phyloP scores from a whole-genome alignment of 192 early-diverging fungal species.

The Dissophora ornata region DNA sequence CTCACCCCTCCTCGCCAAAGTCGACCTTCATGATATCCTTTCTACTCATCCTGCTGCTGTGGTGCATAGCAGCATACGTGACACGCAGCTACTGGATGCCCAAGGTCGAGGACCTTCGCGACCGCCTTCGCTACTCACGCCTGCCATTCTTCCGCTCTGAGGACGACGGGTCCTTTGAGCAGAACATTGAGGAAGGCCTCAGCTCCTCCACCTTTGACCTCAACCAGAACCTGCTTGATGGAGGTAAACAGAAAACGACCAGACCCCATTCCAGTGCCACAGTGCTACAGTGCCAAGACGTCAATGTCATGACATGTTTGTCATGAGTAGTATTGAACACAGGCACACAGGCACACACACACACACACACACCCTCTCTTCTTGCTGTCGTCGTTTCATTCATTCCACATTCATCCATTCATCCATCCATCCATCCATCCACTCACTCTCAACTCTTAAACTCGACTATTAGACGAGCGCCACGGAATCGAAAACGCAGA shows the following conservation, averaged over 20 bases:
- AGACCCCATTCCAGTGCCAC: background rate
- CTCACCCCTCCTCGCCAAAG: too few relatives aligned
- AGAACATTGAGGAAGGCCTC: constrained; percentile 67
- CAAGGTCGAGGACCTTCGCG: constrained; percentile 32
- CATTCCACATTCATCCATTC: background rate
- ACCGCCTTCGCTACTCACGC: constrained; percentile 56
- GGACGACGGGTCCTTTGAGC: constrained; percentile 59
- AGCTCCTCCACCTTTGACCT: constrained; percentile 67
- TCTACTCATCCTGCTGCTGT: constrained; percentile 34
- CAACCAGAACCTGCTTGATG: constrained; percentile 59
- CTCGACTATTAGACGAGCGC: constrained; percentile 53
- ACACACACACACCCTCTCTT: background rate
- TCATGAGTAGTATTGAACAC: background rate
- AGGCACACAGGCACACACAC: too few relatives aligned
- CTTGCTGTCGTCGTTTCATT: background rate
- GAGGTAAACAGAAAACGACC: constrained; percentile 45
- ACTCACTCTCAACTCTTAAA: too few relatives aligned
- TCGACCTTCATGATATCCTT: constrained; percentile 15
- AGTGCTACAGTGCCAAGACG: background rate
- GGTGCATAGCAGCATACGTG: constrained; percentile 17
- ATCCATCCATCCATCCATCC: too few relatives aligned
- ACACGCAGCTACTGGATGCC: constrained; percentile 41
- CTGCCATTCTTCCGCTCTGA: constrained; percentile 60
- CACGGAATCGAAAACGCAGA: constrained; percentile 65
- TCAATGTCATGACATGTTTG: background rate